Percentiles rank a stretch among this genome's conserved stretches.
Evolutionary conservation across 805 yeast genomes (phyloP).

Genomic region (Isabelozyma pseudorhagii): DNA sequence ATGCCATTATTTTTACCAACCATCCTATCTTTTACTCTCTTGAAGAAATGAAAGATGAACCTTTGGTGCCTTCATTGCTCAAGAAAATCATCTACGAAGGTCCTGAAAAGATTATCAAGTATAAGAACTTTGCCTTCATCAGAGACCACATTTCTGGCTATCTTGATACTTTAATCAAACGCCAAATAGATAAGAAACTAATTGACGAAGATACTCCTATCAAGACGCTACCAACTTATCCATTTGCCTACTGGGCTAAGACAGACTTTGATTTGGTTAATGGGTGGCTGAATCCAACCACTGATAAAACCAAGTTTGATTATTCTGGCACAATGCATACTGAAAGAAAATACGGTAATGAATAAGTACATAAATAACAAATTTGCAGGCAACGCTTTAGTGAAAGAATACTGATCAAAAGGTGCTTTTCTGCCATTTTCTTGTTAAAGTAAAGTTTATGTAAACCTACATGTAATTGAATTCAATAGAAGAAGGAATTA

Average conservation of each 20-base stretch:
- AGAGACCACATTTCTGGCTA: constrained; percentile 60
- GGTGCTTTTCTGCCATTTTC: not conserved
- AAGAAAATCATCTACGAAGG: constrained; percentile 63
- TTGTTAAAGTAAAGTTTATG: not conserved
- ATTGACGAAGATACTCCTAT: constrained; percentile 55
- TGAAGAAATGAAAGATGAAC: constrained; percentile 77
- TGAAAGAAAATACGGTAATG: constrained; percentile 1
- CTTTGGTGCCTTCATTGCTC: constrained; percentile 72
- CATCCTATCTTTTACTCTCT: constrained; percentile 77
- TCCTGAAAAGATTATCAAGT: constrained; percentile 61
- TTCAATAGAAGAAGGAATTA: no score
- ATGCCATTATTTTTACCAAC: constrained; percentile 69
- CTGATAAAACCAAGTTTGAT: constrained; percentile 12
- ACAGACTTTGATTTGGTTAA: constrained; percentile 37
- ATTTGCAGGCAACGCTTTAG: not conserved
- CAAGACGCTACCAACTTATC: constrained; percentile 57
- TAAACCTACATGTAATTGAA: not conserved
- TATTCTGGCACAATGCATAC: not conserved
- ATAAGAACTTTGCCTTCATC: constrained; percentile 57
- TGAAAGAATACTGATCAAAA: not conserved
- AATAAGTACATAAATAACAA: not conserved
- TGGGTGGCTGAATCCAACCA: constrained; percentile 40
- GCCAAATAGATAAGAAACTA: constrained; percentile 57
- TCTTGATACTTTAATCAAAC: constrained; percentile 52
- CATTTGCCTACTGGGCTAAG: constrained; percentile 58